These are phyloP conservation scores for Crucibulum laeve DNA, from an alignment of 768 basidiomycete genomes.

Conservation along the genomic window DNA sequence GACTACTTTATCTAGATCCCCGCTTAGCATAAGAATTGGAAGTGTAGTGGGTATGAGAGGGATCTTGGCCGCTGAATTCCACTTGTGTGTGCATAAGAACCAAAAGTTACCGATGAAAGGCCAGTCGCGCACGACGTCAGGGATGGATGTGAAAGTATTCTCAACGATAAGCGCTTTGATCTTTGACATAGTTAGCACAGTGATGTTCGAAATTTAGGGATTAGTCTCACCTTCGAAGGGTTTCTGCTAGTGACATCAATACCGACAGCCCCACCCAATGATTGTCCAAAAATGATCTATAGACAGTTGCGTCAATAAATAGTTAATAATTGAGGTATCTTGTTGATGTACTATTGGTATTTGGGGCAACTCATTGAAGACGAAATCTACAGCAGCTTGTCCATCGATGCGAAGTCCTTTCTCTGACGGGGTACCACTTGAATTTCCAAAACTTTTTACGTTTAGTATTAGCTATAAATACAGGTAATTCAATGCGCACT, in stretches of 20 bases:
- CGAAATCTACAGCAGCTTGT: too few relatives aligned
- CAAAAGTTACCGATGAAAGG: slow-evolving; percentile 45
- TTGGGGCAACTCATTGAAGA: too few relatives aligned
- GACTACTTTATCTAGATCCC: slow-evolving; percentile 49
- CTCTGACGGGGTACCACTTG: too few relatives aligned
- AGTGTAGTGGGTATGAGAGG: slow-evolving; percentile 35
- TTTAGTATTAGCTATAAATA: too few relatives aligned
- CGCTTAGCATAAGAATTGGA: slow-evolving; percentile 63
- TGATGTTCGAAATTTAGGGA: neutral
- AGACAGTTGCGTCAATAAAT: too few relatives aligned
- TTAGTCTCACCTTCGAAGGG: slow-evolving; percentile 36
- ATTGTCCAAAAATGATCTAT: slow-evolving; percentile 56
- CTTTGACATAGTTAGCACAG: slow-evolving; percentile 18
- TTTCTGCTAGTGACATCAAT: slow-evolving; percentile 67
- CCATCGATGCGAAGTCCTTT: too few relatives aligned
- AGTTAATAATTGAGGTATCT: too few relatives aligned
- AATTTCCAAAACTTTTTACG: too few relatives aligned
- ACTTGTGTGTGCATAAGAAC: slow-evolving; percentile 61
- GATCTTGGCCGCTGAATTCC: slow-evolving; percentile 48
- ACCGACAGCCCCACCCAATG: slow-evolving; percentile 71
- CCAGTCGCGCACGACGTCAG: slow-evolving; percentile 20
- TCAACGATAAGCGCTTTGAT: slow-evolving; percentile 62
- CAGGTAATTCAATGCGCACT: too few relatives aligned
- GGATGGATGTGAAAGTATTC: slow-evolving; percentile 69
- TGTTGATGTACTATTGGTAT: too few relatives aligned